Base-by-base conservation (phyloP, 192 early-diverging fungal species). In the Podila epigama region DNA sequence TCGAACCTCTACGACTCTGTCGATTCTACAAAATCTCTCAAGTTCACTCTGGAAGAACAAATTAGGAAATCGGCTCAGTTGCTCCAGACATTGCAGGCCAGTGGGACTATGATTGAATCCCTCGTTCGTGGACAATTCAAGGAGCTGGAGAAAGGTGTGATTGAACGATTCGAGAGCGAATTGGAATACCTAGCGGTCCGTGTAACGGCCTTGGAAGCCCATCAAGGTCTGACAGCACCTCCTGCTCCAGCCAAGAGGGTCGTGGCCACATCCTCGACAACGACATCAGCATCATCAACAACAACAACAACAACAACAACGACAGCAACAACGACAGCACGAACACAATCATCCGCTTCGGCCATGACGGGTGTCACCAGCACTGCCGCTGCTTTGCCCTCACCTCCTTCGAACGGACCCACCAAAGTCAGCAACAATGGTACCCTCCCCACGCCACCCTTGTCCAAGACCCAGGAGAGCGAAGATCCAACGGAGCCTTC, bases 101-200 rank as follows among this genome's bases (percentile, higher is more conserved):
- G 81, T 10, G 89, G 88, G 4, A 84, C 86, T 20, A 92, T 92
- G 88, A 91, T 94, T 41, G 93, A 94, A 70, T 86, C 86, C n/a
- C 83, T 94, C 40, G 91, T 94, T 20, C 79, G 88, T 28, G 79
- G 81, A 5, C 92, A 92, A 60, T 87, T 95, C 59, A 79, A 91
- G 42, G 91, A 93, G 64, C 87, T 92, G 83, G 89, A 94, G 66
- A 81, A 90, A 83, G 71, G 81, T 27, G 51, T 89, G 59, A 52
- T 84, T 81, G 78, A 80, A 37, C 64, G 64, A 77, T 77, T 83
- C 80, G 78, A 85, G 54, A 51, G 70, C 66, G 66, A 70, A 73
- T 42, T 79, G 70, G 71, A 85, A 1, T 54, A 77, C 20, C 56
- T 77, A 20, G 67, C 66, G 11, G 52, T 53, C 20, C 41, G 73